These are phyloP conservation scores for Kazachstania kunashirensis DNA, from an alignment of 805 yeast genomes.

Conservation along the genomic window DNA sequence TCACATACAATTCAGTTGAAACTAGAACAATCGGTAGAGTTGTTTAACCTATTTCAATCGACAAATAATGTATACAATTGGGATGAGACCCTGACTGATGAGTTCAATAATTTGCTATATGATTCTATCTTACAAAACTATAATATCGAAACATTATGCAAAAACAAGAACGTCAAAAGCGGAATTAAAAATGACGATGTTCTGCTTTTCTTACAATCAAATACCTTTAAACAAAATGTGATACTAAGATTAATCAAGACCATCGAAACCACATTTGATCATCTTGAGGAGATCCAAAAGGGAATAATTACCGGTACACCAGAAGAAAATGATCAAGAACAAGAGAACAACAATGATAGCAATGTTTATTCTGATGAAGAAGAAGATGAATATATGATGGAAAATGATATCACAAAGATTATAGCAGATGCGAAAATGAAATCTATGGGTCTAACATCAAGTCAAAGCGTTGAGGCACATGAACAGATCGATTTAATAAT, in stretches of 20 bases:
- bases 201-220: not conserved
- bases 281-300: conserved; percentile 7
- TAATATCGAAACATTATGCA: conserved; percentile 7
- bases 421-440: conserved; percentile 4
- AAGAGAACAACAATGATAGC: not conserved
- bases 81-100: conserved; percentile 5
- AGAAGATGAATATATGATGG: not conserved
- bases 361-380: not conserved
- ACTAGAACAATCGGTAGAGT: conserved; percentile 14
- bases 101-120: conserved; percentile 6
- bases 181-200: not conserved
- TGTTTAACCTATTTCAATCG: conserved; percentile 12
- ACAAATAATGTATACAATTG: conserved; percentile 7
- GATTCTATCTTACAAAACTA: conserved; percentile 9
- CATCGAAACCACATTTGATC: conserved; percentile 9
- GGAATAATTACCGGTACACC: conserved; percentile 1
- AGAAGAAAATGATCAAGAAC: not conserved
- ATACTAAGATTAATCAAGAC: not conserved
- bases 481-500: conserved; percentile 4
- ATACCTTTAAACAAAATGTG: not conserved
- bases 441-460: conserved; percentile 8
- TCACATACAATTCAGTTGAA: conserved; percentile 7
- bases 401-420: conserved; percentile 4
- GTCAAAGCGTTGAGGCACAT: conserved; percentile 2
- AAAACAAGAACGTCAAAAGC: conserved; percentile 4